Percentiles rank a stretch among this genome's conserved stretches.
Conservation (phyloP, 208 protist genomes). For the Spongospora subterranea region DNA sequence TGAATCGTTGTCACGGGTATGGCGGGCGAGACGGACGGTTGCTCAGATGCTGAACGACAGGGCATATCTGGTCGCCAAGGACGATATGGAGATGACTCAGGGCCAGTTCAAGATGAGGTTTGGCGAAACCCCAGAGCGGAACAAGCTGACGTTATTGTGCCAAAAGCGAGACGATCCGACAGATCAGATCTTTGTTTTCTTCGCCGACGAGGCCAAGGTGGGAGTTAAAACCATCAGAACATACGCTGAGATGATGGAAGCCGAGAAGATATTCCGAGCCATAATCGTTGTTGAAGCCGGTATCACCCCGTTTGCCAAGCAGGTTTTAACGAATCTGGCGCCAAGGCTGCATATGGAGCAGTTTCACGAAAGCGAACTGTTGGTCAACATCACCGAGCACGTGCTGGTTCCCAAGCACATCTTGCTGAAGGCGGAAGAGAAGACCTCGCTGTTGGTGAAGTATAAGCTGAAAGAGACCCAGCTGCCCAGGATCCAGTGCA, state of each 20-base stretch:
- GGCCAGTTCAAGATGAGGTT: conserved; percentile 17
- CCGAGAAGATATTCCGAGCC: conserved; percentile 60
- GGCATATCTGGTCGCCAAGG: not conserved
- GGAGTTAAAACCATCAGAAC: conserved; percentile 49
- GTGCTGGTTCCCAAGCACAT: conserved; percentile 93
- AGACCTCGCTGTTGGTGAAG: conserved; percentile 67
- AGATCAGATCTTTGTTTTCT: conserved; percentile 59
- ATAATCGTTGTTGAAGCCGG: conserved; percentile 64
- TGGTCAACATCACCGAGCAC: conserved; percentile 96
- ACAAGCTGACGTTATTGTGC: conserved; percentile 50
- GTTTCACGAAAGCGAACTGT: conserved; percentile 91
- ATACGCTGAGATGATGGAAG: conserved; percentile 64
- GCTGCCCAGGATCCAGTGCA: conserved; percentile 91
- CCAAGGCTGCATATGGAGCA: conserved; percentile 80
- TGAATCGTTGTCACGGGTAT: conserved; percentile 29
- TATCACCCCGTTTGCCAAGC: conserved; percentile 64
- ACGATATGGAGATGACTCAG: conserved; percentile 24
- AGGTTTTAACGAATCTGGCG: conserved; percentile 44
- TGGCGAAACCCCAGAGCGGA: conserved; percentile 28
- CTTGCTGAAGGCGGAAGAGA: conserved; percentile 80
- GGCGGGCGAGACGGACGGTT: conserved; percentile 40
- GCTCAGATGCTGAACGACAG: conserved; percentile 56
- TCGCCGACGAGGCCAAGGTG: conserved; percentile 64
- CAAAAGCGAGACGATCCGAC: conserved; percentile 50
- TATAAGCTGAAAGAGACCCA: conserved; percentile 88